Evolutionary conservation across 352 stramenopile species (phyloP), one percentile per base, ranked within the genome.

Genomic region (Vaucheria bursata): DNA sequence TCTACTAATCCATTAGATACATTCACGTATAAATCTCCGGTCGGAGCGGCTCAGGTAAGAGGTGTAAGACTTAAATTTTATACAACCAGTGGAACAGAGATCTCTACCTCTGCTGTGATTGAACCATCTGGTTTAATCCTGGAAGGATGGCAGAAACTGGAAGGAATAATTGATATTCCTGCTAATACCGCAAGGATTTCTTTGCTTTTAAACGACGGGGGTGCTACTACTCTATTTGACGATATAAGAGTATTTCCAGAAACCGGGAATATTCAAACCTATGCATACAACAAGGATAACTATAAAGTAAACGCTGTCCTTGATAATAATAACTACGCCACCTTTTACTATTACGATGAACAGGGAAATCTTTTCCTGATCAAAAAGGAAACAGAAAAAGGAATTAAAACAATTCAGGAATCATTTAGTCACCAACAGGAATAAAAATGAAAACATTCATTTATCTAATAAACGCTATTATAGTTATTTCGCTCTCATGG

Each of bases 331-430:
- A 59, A 59, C 45, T 59, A 59, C 25, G 45, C 45, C 25, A 59
- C 45, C 25, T 59, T 59, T 59, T 59, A 59, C 25, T 18, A 59
- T 18, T 59, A 59, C 25, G 45, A 59, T 25, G 18, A 18, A 25
- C 45, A 18, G 12, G 45, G 45, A 59, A 59, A 25, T 59, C 25
- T 59, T 18, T 18, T 25, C 18, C 18, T 18, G 45, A 25, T 59
- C 18, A 59, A 59, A 59, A 59, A 59, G 25, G 45, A 59, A 59
- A 59, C 45, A 25, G 45, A 59, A 59, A 59, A 25, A 59, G 45
- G 45, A 18, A 59, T 59, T 59, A 59, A 18, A 25, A 59, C 45
- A 18, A 25, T 59, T 18, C 18, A 59, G 25, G 45, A 59, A 59
- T 59, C 45, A 25, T 18, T 18, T 18, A 59, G 25, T 59, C 45